A percentile compares a stretch with the other conserved stretches of the same genome.
Evolutionary conservation across 495 filamentous ascomycete species (phyloP).

Genomic region (Daldinia caldariorum): DNA sequence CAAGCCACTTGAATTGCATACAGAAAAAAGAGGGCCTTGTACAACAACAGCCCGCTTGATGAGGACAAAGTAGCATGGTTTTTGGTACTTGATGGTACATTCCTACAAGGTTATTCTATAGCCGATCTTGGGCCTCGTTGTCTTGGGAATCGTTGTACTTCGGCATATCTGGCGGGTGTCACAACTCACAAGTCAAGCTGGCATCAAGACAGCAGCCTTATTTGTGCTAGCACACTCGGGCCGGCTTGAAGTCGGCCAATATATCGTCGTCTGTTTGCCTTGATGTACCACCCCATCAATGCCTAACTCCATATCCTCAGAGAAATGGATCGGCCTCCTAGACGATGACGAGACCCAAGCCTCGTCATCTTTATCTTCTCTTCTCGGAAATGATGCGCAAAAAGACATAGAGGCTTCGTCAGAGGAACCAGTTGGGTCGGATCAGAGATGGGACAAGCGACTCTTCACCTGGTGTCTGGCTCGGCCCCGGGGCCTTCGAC

Average conservation of each 20-base stretch:
- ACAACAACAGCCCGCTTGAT: slow-evolving; percentile 1
- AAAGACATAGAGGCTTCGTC: slow-evolving; percentile 25
- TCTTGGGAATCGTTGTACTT: slow-evolving; percentile 1
- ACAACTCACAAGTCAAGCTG: slow-evolving; percentile 19
- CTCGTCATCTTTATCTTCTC: slow-evolving; percentile 35
- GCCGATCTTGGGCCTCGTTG: not conserved
- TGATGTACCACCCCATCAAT: slow-evolving; percentile 32
- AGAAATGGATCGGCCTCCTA: slow-evolving; percentile 33
- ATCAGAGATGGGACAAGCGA: slow-evolving; percentile 24
- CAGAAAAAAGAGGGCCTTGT: not conserved
- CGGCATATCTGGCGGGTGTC: slow-evolving; percentile 10
- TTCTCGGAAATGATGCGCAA: slow-evolving; percentile 26
- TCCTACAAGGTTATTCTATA: slow-evolving; percentile 2
- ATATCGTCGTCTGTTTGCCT: slow-evolving; percentile 7
- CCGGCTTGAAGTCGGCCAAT: slow-evolving; percentile 8
- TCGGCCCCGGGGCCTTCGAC: slow-evolving; percentile 28
- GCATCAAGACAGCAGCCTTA: slow-evolving; percentile 14
- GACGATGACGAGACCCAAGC: slow-evolving; percentile 33
- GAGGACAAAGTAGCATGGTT: slow-evolving; percentile 16
- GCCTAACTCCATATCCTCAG: slow-evolving; percentile 35
- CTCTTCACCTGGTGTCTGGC: slow-evolving; percentile 33
- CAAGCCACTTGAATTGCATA: not conserved
- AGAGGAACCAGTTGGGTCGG: slow-evolving; percentile 4
- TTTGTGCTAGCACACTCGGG: slow-evolving; percentile 23
- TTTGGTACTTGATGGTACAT: slow-evolving; percentile 10